phyloP scores from a whole-genome alignment of 768 basidiomycete species.

The Boletus reticuloceps region DNA sequence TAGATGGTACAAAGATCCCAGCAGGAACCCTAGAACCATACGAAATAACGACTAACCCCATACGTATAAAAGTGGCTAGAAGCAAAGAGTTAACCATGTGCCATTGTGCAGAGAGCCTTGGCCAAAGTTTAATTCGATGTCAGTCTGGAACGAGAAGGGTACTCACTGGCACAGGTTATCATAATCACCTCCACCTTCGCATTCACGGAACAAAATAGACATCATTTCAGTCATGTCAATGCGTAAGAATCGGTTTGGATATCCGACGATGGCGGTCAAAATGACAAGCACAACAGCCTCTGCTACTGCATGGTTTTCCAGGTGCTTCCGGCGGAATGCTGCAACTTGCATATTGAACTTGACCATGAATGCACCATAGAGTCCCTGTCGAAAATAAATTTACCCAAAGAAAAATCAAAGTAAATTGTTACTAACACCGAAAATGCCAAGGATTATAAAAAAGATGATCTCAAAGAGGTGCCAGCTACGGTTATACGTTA shows the following conservation, averaged over 20 bases:
- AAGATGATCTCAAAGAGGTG: slow-evolving; percentile 99
- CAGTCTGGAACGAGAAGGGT: neutral
- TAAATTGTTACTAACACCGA: slow-evolving; percentile 63
- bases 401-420: neutral
- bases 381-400: slow-evolving; percentile 54
- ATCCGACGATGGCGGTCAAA: slow-evolving; percentile 88
- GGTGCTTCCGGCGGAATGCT: slow-evolving; percentile 89
- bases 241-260: slow-evolving; percentile 90
- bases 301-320: slow-evolving; percentile 77
- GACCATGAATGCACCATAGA: slow-evolving; percentile 96
- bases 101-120: slow-evolving; percentile 89
- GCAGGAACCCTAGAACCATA: slow-evolving; percentile 97
- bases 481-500: slow-evolving; percentile 97
- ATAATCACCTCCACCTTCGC: slow-evolving; percentile 89
- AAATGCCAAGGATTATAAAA: slow-evolving; percentile 92
- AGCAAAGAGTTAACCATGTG: slow-evolving; percentile 90
- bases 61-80: slow-evolving; percentile 87
- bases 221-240: slow-evolving; percentile 98
- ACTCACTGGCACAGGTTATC: slow-evolving; percentile 94
- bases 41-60: slow-evolving; percentile 81
- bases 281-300: slow-evolving; percentile 88
- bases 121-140: slow-evolving; percentile 5
- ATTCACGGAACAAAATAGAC: slow-evolving; percentile 93
- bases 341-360: slow-evolving; percentile 96
- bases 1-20: slow-evolving; percentile 97